phyloP scores from a whole-genome alignment of 2,329 filamentous ascomycete genomes.

The Lasiodiplodia theobromae region DNA sequence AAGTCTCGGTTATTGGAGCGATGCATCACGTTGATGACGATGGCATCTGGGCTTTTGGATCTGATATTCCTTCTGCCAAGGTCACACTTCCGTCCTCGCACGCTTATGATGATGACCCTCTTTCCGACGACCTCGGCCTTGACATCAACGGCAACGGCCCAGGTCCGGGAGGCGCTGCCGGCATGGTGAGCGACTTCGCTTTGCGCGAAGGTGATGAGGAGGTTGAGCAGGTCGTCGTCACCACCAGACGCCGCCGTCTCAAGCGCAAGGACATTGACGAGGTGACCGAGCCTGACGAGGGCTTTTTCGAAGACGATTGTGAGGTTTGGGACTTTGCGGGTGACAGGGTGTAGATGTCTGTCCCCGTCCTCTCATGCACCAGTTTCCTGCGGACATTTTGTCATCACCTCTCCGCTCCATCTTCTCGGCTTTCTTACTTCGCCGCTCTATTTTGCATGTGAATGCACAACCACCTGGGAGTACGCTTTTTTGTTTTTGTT shows the following conservation, averaged over 20 bases:
- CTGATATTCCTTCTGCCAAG: slow-evolving; percentile 33
- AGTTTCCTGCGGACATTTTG: not conserved
- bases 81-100: slow-evolving; percentile 47
- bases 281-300: slow-evolving; percentile 65
- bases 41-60: slow-evolving; percentile 62
- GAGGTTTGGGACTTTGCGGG: slow-evolving; percentile 87
- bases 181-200: slow-evolving; percentile 52
- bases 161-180: slow-evolving; percentile 49
- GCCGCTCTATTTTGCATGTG: slow-evolving; percentile 12
- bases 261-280: slow-evolving; percentile 55
- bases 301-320: slow-evolving; percentile 92
- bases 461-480: not conserved
- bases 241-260: slow-evolving; percentile 72
- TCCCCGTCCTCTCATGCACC: not conserved
- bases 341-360: slow-evolving; percentile 54
- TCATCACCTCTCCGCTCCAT: not conserved
- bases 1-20: slow-evolving; percentile 31
- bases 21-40: slow-evolving; percentile 44
- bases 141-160: slow-evolving; percentile 9
- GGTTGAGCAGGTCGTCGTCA: slow-evolving; percentile 81
- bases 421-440: not conserved
- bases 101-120: slow-evolving; percentile 41
- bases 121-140: slow-evolving; percentile 52
- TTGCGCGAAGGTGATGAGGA: slow-evolving; percentile 63
- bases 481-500: not conserved